These are phyloP conservation scores for Lasiodiplodia hormozganensis DNA, from an alignment of 2,329 filamentous ascomycete genomes.

Conservation along the genomic window DNA sequence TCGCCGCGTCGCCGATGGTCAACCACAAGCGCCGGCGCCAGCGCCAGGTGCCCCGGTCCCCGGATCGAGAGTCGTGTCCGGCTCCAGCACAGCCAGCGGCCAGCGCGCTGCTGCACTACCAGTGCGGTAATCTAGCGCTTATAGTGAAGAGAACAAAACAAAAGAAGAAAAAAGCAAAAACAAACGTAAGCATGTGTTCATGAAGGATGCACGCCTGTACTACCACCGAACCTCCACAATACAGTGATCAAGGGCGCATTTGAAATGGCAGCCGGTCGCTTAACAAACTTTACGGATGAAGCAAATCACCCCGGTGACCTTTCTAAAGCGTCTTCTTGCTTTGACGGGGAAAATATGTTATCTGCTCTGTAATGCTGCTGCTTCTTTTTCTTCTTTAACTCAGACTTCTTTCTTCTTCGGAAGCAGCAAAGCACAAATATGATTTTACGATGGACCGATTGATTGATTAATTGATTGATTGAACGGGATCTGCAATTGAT, in stretches of 20 bases:
- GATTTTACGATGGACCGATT: constrained; percentile 22
- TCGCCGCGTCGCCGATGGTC: constrained; percentile 1
- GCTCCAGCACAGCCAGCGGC: not conserved
- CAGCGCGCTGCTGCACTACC: not conserved
- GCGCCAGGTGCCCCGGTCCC: not conserved
- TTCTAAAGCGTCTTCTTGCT: constrained; percentile 3
- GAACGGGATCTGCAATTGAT: not conserved
- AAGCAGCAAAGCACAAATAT: constrained; percentile 9
- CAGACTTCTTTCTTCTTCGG: not conserved
- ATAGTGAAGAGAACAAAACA: not conserved
- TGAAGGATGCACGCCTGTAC: constrained; percentile 21
- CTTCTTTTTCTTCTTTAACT: not conserved
- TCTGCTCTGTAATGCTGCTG: not conserved
- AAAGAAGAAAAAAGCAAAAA: not conserved
- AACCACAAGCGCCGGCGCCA: not conserved
- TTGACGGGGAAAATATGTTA: constrained; percentile 2
- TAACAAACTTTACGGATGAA: not conserved
- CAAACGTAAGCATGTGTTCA: constrained; percentile 8
- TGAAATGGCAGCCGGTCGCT: constrained; percentile 10
- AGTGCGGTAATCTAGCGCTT: constrained; percentile 1
- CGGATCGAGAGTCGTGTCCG: constrained; percentile 12
- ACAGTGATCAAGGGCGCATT: not conserved
- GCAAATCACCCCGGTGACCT: not conserved
- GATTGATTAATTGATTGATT: constrained; percentile 8
- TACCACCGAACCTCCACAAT: not conserved